phyloP scores from a whole-genome alignment of 495 filamentous ascomycete species.

The Ascobolus immersus region DNA sequence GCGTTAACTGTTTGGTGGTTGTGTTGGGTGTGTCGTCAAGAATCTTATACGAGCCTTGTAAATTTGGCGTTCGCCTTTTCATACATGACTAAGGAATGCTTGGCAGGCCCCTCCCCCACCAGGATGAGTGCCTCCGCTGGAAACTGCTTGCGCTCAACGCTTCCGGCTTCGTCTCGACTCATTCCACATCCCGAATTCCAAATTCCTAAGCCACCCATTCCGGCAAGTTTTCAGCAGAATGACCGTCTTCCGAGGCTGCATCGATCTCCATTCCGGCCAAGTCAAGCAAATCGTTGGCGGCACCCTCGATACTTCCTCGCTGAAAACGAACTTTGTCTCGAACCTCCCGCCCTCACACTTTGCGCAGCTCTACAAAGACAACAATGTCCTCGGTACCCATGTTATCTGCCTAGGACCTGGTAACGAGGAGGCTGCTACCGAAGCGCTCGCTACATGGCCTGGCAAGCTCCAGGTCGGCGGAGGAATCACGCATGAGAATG shows the following conservation, averaged over 20 bases:
- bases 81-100: no score
- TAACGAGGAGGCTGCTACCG: constrained; percentile 53
- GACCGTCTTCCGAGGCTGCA: constrained; percentile 88
- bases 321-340: constrained; percentile 82
- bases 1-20: no score
- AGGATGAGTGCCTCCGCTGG: no score
- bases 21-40: no score
- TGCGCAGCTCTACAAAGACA: constrained; percentile 47
- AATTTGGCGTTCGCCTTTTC: no score
- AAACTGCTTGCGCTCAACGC: no score
- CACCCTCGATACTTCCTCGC: constrained; percentile 39
- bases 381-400: constrained; percentile 53
- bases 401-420: constrained; percentile 87
- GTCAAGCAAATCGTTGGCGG: constrained; percentile 98
- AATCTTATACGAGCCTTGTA: no score
- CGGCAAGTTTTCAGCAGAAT: constrained; percentile 33
- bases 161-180: no score
- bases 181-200: no score
- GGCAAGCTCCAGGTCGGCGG: constrained; percentile 64
- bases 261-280: constrained; percentile 81
- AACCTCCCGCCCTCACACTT: constrained; percentile 56
- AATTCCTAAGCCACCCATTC: no score
- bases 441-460: constrained; percentile 54
- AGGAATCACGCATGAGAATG: constrained; percentile 68
- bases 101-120: no score